These are phyloP conservation scores for Hyphodiscus sp. DNA, from an alignment of 2,329 filamentous ascomycete genomes.

Conservation along the genomic window DNA sequence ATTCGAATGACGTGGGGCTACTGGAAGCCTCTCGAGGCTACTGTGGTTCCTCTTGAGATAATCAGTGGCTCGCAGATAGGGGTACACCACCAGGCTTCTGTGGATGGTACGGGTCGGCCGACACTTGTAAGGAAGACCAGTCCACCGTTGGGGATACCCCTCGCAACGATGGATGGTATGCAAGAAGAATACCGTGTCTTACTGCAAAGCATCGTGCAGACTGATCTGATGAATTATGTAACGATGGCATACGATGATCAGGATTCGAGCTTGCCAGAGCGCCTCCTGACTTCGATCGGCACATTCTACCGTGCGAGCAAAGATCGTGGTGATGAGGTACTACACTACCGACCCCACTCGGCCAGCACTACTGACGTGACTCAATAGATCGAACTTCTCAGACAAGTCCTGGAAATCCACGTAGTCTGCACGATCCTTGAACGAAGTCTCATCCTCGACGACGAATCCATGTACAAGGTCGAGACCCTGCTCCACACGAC, in stretches of 20 bases:
- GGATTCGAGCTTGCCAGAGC: conserved; percentile 21
- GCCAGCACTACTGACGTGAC: not conserved
- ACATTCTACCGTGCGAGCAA: conserved; percentile 19
- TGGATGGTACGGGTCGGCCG: conserved; percentile 9
- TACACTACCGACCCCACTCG: not conserved
- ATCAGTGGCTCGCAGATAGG: conserved; percentile 18
- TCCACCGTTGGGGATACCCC: conserved; percentile 26
- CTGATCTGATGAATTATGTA: conserved; percentile 19
- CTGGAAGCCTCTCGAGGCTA: conserved; percentile 16
- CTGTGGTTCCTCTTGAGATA: conserved; percentile 24
- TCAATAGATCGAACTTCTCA: conserved; percentile 25
- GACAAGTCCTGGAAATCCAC: conserved; percentile 27
- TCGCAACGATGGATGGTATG: conserved; percentile 24
- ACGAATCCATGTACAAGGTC: conserved; percentile 20
- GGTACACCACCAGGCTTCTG: conserved; percentile 18
- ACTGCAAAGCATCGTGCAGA: conserved; percentile 23
- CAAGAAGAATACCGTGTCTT: conserved; percentile 22
- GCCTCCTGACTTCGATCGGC: conserved; percentile 19
- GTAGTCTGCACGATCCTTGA: conserved; percentile 25
- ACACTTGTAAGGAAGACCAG: conserved; percentile 20
- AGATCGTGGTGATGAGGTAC: conserved; percentile 22
- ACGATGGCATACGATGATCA: conserved; percentile 20
- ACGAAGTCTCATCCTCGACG: conserved; percentile 25
- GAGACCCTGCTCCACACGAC: conserved; percentile 17
- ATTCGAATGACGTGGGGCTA: conserved; percentile 26